Conservation (phyloP, 2,329 filamentous ascomycete genomes). For the Beauveria sp. region DNA sequence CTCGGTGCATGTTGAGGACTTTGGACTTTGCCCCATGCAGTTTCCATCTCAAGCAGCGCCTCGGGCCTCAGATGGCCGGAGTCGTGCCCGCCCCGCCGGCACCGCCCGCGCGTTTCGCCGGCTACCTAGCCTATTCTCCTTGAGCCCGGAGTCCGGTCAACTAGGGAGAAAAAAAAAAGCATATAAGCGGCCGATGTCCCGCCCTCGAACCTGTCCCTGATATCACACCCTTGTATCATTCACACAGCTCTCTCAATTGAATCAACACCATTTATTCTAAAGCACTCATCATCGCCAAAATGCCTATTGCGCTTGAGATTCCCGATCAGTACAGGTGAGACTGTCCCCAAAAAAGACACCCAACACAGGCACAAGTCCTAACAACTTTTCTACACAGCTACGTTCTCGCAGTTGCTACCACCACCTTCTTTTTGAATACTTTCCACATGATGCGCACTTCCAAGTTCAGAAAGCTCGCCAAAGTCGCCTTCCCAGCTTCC, state of each 20-base stretch:
- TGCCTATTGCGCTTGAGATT: constrained; percentile 37
- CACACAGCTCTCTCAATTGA: neutral
- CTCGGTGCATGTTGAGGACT: neutral
- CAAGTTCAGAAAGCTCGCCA: constrained; percentile 42
- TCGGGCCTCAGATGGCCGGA: neutral
- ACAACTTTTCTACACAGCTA: constrained; percentile 37
- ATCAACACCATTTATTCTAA: neutral
- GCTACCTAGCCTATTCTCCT: neutral
- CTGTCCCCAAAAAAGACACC: neutral
- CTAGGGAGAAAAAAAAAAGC: neutral
- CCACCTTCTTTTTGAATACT: constrained; percentile 50
- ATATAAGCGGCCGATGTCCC: neutral
- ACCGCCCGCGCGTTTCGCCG: neutral
- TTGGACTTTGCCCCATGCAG: neutral
- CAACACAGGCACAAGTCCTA: neutral
- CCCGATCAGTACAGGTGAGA: constrained; percentile 45
- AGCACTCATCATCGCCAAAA: constrained; percentile 20
- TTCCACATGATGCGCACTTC: constrained; percentile 42
- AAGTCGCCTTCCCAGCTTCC: constrained; percentile 47
- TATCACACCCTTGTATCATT: neutral
- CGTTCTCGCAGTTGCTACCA: constrained; percentile 50
- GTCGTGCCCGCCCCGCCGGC: too few species aligned
- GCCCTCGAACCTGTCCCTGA: neutral
- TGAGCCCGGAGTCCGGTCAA: neutral
- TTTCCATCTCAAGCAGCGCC: neutral